Conservation (phyloP, 2,329 filamentous ascomycete genomes). For the Ophiostoma ulmi region DNA sequence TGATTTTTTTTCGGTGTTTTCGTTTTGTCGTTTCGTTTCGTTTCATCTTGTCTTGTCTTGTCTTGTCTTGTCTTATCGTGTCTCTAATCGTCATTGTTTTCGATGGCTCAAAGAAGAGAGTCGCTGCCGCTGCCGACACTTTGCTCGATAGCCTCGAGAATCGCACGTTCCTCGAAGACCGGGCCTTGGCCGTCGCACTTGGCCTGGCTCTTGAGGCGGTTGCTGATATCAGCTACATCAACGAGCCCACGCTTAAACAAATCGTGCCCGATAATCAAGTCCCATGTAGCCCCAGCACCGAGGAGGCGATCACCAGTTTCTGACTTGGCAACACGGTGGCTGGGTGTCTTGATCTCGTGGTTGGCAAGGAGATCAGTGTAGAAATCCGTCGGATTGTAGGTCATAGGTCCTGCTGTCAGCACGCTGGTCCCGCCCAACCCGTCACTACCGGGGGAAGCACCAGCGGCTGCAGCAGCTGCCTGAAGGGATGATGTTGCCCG, state of each 20-base stretch:
- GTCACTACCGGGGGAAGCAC: conserved; percentile 42
- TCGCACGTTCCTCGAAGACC: conserved; percentile 73
- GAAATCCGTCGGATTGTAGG: conserved; percentile 67
- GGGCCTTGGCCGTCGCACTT: conserved; percentile 84
- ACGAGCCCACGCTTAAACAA: conserved; percentile 71
- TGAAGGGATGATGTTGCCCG: conserved; percentile 63
- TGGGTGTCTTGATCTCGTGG: conserved; percentile 58
- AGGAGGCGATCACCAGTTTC: conserved; percentile 64
- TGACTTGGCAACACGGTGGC: conserved; percentile 63
- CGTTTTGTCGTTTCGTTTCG: neutral
- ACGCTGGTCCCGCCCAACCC: conserved; percentile 43
- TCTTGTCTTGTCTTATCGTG: neutral
- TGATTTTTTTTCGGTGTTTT: neutral
- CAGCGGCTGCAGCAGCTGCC: conserved; percentile 27
- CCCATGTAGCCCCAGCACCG: conserved; percentile 78
- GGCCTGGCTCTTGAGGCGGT: conserved; percentile 67
- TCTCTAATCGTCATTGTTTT: neutral
- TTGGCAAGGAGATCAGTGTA: conserved; percentile 58
- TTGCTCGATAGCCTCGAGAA: conserved; percentile 69
- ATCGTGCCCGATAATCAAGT: conserved; percentile 76
- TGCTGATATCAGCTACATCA: conserved; percentile 75
- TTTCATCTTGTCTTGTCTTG: neutral
- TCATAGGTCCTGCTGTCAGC: conserved; percentile 61
- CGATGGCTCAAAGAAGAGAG: conserved; percentile 52
- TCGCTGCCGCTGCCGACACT: conserved; percentile 73